Conservation (phyloP, 495 filamentous ascomycete species). For the Xylaria acuta region DNA sequence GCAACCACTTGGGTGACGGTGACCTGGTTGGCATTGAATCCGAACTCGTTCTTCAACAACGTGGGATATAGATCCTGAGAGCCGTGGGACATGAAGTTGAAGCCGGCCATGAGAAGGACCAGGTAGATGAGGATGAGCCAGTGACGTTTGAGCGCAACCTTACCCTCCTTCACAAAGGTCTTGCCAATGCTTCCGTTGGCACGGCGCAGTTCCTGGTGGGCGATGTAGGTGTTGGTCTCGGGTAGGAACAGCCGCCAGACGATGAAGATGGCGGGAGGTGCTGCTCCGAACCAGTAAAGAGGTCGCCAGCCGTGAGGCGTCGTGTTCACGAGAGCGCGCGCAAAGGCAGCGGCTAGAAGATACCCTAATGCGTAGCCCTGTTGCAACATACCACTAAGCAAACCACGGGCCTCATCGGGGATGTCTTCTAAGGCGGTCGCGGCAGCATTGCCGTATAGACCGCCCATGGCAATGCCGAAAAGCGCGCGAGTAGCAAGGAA, state of each 20-base stretch:
- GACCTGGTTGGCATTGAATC: slow-evolving; percentile 71
- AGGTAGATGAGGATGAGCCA: slow-evolving; percentile 82
- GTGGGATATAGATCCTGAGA: slow-evolving; percentile 92
- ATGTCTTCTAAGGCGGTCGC: slow-evolving; percentile 88
- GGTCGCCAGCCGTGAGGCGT: slow-evolving; percentile 80
- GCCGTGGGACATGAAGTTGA: slow-evolving; percentile 95
- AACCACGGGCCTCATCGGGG: slow-evolving; percentile 72
- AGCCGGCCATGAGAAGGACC: slow-evolving; percentile 85
- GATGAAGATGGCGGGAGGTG: slow-evolving; percentile 82
- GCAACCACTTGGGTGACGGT: slow-evolving; percentile 86
- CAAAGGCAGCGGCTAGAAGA: slow-evolving; percentile 78
- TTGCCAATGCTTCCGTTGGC: slow-evolving; percentile 57
- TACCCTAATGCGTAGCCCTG: slow-evolving; percentile 93
- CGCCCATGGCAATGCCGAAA: slow-evolving; percentile 91
- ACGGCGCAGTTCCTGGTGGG: slow-evolving; percentile 65
- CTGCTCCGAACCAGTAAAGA: slow-evolving; percentile 85
- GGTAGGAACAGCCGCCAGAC: slow-evolving; percentile 76
- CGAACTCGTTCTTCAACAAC: slow-evolving; percentile 78
- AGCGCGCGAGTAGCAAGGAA: slow-evolving; percentile 82
- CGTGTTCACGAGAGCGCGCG: slow-evolving; percentile 72
- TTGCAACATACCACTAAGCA: slow-evolving; percentile 82
- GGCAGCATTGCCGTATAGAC: slow-evolving; percentile 85
- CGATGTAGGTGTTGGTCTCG: slow-evolving; percentile 72
- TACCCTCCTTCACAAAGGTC: slow-evolving; percentile 77
- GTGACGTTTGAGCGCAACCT: slow-evolving; percentile 75